Conservation (phyloP, 768 basidiomycete genomes). For the Harrya chromipes region DNA sequence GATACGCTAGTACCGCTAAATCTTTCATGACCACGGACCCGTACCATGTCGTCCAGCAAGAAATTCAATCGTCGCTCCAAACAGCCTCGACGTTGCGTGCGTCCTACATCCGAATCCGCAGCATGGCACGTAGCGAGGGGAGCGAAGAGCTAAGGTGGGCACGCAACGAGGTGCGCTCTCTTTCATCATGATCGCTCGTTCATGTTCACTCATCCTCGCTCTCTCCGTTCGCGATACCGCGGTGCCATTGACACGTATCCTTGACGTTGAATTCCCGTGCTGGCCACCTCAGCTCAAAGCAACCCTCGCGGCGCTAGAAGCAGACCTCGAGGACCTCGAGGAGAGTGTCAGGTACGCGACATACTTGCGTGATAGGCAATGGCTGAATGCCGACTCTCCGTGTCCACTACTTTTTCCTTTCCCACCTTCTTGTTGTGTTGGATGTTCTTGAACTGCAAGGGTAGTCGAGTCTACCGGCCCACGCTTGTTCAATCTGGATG, state of each 20-base stretch:
- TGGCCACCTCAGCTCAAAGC: conserved; percentile 56
- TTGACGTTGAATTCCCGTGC: neutral
- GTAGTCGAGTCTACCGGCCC: conserved; percentile 87
- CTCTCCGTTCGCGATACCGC: no score
- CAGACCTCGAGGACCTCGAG: conserved; percentile 90
- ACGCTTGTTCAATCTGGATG: conserved; percentile 78
- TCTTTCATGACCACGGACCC: conserved; percentile 69
- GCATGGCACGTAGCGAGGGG: conserved; percentile 59
- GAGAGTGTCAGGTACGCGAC: conserved; percentile 78
- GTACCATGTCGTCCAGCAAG: conserved; percentile 82
- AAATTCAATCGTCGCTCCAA: conserved; percentile 74
- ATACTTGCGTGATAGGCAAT: no score
- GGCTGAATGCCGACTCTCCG: no score
- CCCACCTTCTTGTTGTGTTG: no score
- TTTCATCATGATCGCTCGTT: neutral
- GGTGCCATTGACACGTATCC: no score
- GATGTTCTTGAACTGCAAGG: conserved; percentile 36
- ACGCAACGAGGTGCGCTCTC: conserved; percentile 56
- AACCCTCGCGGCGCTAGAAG: conserved; percentile 73
- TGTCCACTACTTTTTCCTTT: no score
- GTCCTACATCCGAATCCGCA: conserved; percentile 76
- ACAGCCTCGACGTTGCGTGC: conserved; percentile 67
- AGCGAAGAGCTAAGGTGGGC: conserved; percentile 83
- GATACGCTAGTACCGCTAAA: no score
- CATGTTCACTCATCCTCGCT: neutral